Evolutionary conservation across 805 yeast genomes (phyloP).

Genomic region (Ogataea nitratoaversa): DNA sequence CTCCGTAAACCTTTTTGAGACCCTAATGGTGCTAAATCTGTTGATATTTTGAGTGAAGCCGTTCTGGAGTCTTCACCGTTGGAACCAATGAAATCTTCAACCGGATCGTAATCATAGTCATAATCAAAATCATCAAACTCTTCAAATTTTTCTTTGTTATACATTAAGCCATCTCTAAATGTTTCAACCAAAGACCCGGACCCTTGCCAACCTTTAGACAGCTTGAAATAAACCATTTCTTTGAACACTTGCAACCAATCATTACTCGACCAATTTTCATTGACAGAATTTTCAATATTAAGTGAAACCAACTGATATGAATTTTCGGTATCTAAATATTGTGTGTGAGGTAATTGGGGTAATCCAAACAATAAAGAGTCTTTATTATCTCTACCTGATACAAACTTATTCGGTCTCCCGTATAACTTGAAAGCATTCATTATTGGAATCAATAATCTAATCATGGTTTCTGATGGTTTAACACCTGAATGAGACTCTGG

Average conservation of each 20-base stretch:
- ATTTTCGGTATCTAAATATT: slow-evolving; percentile 41
- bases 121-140: slow-evolving; percentile 19
- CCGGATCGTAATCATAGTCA: slow-evolving; percentile 26
- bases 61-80: slow-evolving; percentile 1
- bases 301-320: slow-evolving; percentile 29
- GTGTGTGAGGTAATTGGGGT: slow-evolving; percentile 68
- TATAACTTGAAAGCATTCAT: slow-evolving; percentile 67
- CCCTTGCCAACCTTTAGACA: slow-evolving; percentile 34
- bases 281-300: slow-evolving; percentile 29
- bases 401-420: slow-evolving; percentile 66
- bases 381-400: slow-evolving; percentile 26
- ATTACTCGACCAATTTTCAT: slow-evolving; percentile 29
- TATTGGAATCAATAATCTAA: slow-evolving; percentile 63
- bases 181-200: slow-evolving; percentile 31
- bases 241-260: slow-evolving; percentile 36
- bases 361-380: slow-evolving; percentile 63
- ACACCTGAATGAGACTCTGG: slow-evolving; percentile 75
- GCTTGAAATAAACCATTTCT: slow-evolving; percentile 30
- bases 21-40: slow-evolving; percentile 6
- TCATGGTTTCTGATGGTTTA: slow-evolving; percentile 66
- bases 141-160: slow-evolving; percentile 23
- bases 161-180: slow-evolving; percentile 28
- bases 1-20: background rate
- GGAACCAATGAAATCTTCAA: slow-evolving; percentile 26
- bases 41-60: slow-evolving; percentile 1